phyloP scores from a whole-genome alignment of 495 filamentous ascomycete species.

The Apiosordaria backusii region DNA sequence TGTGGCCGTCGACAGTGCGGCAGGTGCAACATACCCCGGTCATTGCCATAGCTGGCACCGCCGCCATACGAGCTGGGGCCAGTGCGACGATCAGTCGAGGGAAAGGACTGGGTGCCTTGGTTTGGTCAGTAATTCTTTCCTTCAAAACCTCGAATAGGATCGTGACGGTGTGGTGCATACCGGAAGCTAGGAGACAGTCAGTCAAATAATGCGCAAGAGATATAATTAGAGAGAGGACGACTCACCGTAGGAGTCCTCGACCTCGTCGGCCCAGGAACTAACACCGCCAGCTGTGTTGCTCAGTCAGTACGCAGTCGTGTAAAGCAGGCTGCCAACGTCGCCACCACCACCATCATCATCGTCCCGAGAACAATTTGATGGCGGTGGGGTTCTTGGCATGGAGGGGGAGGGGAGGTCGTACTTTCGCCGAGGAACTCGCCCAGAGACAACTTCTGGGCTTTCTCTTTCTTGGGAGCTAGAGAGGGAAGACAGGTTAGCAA shows the following conservation, averaged over 20 bases:
- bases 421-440: constrained; percentile 82
- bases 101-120: constrained; percentile 45
- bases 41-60: constrained; percentile 23
- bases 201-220: not conserved
- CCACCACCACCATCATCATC: not conserved
- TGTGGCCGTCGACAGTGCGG: not conserved
- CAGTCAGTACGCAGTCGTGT: constrained; percentile 17
- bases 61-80: constrained; percentile 31
- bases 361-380: not conserved
- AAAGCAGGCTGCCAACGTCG: constrained; percentile 9
- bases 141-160: not conserved
- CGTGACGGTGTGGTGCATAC: not conserved
- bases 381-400: constrained; percentile 25
- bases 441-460: constrained; percentile 86
- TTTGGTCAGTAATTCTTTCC: constrained; percentile 11
- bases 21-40: constrained; percentile 34
- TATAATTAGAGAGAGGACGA: not conserved
- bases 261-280: constrained; percentile 96
- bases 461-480: constrained; percentile 84
- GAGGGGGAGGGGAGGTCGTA: constrained; percentile 24
- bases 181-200: not conserved
- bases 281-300: constrained; percentile 59
- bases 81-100: constrained; percentile 39
- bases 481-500: constrained; percentile 16
- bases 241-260: constrained; percentile 81